phyloP scores from a whole-genome alignment of 1,284 basidiomycete genomes.

The Puccinia brachypodii region DNA sequence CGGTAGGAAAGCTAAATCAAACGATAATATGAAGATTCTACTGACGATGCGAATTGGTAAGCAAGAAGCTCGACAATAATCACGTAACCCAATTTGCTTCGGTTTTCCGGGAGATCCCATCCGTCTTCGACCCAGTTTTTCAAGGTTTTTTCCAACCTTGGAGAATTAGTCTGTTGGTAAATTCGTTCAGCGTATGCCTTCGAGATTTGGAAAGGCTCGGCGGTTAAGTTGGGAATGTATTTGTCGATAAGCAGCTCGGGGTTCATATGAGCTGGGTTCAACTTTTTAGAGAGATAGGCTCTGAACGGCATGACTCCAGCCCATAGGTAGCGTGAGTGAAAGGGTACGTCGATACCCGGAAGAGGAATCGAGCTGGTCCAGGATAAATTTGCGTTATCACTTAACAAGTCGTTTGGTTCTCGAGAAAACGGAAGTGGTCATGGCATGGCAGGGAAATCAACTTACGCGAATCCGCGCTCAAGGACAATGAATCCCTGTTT shows the following conservation, averaged over 20 bases:
- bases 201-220: conserved; percentile 86
- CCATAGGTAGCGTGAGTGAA: conserved; percentile 98
- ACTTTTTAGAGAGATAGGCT: conserved; percentile 94
- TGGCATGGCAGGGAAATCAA: too few species aligned
- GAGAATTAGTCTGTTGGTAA: conserved; percentile 79
- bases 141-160: conserved; percentile 86
- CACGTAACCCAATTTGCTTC: conserved; percentile 88
- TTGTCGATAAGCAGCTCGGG: conserved; percentile 87
- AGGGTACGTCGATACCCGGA: conserved; percentile 97
- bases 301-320: conserved; percentile 97
- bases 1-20: not conserved
- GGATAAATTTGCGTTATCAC: not conserved
- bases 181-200: conserved; percentile 90
- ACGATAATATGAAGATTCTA: not conserved
- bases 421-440: not conserved
- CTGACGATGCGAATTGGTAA: conserved; percentile 72
- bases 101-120: conserved; percentile 77
- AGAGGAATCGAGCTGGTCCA: conserved; percentile 70
- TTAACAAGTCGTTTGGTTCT: not conserved
- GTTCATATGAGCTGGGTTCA: conserved; percentile 83
- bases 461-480: conserved; percentile 79
- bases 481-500: conserved; percentile 81
- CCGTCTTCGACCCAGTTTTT: conserved; percentile 88
- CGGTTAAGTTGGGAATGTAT: conserved; percentile 96
- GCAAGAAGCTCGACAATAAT: conserved; percentile 94